Base-by-base conservation (phyloP, 192 early-diverging fungal genomes). In the Backusella macrospora region DNA sequence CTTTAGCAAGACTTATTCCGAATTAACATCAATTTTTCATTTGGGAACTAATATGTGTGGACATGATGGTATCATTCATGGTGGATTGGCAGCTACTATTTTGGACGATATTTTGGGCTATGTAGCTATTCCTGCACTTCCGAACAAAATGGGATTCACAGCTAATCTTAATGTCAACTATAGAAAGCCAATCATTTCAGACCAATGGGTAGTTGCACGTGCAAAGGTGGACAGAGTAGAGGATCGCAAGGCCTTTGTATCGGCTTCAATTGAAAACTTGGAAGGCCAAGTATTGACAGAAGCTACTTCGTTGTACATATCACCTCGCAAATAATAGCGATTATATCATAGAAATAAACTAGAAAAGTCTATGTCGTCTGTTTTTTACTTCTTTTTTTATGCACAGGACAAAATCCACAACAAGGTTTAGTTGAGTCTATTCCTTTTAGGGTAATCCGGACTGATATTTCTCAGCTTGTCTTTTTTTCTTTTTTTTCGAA, bases 31-130 rank as follows among this genome's bases (percentile, higher is more conserved):
- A 5, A 76, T 94, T 3, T 39, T 88, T 16, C 93, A 96, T 77
- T 66, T 94, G 29, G 94, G 94, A 8, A 84, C 80, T 12, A 71
- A 83, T 0, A 76, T 94, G 21, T 94, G 90, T 39, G 93, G 94
- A 9, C 94, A 96, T 78, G 83, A 88, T 21, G 87, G 86, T 47
- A 94, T 96, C 65, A 83, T 90, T 47, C 94, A 96, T 72, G 94
- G 94, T 44, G 93, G 90, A 40, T 81, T 93, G 8, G 83, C 89
- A 47, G 91, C 92, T 0, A 93, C 92, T 1, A 64, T 93, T 45
- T 81, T 92, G 68, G 92, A 94, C 83, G 91, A 92, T 76, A 84
- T 82, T 38, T 81, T 83, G 21, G 88, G 86, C 4, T 86, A 81
- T 48, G 81, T 88, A 37, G 83, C 81, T 0, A 81, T 87, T 26